Evolutionary conservation across 805 yeast species (phyloP).

Genomic region (Kodamaea fukazawae): DNA sequence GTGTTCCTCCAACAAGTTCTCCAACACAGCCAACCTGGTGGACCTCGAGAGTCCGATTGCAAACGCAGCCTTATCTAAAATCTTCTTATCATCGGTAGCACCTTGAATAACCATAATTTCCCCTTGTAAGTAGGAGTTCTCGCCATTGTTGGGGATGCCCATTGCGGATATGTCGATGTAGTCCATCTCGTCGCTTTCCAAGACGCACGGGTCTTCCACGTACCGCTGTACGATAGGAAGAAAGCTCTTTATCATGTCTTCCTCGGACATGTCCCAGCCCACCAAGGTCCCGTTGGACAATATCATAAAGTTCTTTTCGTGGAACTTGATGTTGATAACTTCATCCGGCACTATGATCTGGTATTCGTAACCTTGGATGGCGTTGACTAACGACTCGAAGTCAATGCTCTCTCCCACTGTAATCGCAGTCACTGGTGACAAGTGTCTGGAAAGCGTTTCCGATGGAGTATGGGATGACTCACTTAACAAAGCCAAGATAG

Average conservation of each 20-base stretch:
- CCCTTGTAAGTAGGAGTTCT: constrained; percentile 48
- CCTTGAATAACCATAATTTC: constrained; percentile 72
- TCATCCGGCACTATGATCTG: constrained; percentile 53
- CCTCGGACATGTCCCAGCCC: constrained; percentile 78
- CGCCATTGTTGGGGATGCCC: constrained; percentile 18
- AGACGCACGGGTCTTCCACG: constrained; percentile 36
- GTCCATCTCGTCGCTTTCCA: constrained; percentile 87
- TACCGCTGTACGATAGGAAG: constrained; percentile 53
- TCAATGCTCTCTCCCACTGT: constrained; percentile 75
- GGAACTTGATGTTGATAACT: constrained; percentile 53
- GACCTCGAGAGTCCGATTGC: constrained; percentile 85
- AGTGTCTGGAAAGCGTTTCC: constrained; percentile 23
- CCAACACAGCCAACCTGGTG: constrained; percentile 79
- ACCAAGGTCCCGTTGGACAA: constrained; percentile 77
- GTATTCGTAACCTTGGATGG: constrained; percentile 23
- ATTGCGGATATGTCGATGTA: constrained; percentile 48
- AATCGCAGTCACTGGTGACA: constrained; percentile 58
- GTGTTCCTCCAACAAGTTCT: constrained; percentile 66
- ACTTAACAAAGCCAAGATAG: constrained; percentile 14
- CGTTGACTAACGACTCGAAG: constrained; percentile 43
- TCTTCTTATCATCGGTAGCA: constrained; percentile 39
- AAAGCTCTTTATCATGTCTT: constrained; percentile 42
- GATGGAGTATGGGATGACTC: constrained; percentile 22
- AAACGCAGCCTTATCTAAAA: constrained; percentile 82
- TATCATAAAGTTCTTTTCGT: constrained; percentile 55